A percentile compares a stretch with the other conserved stretches of the same genome.
Conservation (phyloP, 768 basidiomycete species). For the Trametes villosa region DNA sequence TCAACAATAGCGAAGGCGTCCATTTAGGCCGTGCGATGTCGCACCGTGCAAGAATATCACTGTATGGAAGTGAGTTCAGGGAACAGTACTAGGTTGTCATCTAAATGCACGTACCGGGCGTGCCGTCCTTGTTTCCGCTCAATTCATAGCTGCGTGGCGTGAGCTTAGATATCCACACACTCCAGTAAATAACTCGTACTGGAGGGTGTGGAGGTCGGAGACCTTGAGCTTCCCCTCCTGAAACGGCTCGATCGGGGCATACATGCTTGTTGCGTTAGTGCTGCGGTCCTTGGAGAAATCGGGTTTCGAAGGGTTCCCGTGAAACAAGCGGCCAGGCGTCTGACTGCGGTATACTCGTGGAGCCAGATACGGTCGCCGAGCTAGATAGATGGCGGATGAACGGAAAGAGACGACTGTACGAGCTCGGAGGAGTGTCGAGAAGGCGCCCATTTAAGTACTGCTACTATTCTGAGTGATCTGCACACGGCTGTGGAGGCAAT, state of each 20-base stretch:
- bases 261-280: slow-evolving; percentile 47
- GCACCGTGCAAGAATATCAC: slow-evolving; percentile 82
- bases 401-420: no score
- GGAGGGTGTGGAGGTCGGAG: slow-evolving; percentile 72
- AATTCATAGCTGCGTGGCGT: slow-evolving; percentile 68
- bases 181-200: slow-evolving; percentile 49
- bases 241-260: slow-evolving; percentile 70
- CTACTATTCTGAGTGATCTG: no score
- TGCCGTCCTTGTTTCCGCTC: slow-evolving; percentile 76
- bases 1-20: neutral
- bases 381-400: no score
- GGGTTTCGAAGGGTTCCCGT: neutral
- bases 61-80: slow-evolving; percentile 30
- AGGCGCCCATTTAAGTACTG: neutral
- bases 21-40: neutral
- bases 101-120: slow-evolving; percentile 55
- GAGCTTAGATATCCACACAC: neutral
- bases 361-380: no score
- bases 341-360: no score
- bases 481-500: no score
- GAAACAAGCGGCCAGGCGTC: neutral
- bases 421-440: no score
- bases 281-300: neutral
- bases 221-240: slow-evolving; percentile 70
- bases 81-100: neutral